Percentiles rank a stretch among this genome's conserved stretches.
Evolutionary conservation across 306 rosid genomes (phyloP).

Genomic region (Ormosia emarginata): DNA sequence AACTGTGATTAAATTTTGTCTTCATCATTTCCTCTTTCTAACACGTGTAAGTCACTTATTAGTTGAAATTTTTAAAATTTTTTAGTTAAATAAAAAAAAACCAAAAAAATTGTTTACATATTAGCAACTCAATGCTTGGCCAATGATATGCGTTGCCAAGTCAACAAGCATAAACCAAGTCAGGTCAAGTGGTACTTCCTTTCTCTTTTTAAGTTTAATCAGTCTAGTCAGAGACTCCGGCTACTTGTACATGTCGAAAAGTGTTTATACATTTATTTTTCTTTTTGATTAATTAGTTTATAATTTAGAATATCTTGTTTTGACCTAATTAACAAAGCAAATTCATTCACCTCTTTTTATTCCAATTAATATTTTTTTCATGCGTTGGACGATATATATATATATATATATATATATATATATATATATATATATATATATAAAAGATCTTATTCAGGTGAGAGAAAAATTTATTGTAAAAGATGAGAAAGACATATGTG

Average conservation of each 20-base stretch:
- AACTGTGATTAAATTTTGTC: no score
- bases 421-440: no score
- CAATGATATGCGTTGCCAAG: not conserved
- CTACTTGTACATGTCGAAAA: not conserved
- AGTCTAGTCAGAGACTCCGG: constrained; percentile 20
- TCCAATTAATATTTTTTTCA: no score
- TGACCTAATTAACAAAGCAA: not conserved
- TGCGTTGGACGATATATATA: no score
- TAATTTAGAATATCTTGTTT: not conserved
- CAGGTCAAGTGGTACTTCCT: not conserved
- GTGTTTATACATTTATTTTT: not conserved
- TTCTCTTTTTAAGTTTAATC: not conserved
- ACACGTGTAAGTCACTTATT: no score
- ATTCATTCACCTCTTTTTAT: not conserved
- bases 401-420: no score
- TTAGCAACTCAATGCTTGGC: not conserved
- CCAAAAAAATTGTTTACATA: not conserved
- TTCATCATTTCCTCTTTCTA: no score
- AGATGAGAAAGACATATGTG: no score
- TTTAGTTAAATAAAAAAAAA: not conserved
- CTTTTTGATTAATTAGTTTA: not conserved
- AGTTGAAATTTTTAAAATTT: no score
- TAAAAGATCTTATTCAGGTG: no score
- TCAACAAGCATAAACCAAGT: not conserved
- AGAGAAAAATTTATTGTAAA: no score